Conservation (phyloP, 192 early-diverging fungal genomes). For the Oehlia diaphana region DNA sequence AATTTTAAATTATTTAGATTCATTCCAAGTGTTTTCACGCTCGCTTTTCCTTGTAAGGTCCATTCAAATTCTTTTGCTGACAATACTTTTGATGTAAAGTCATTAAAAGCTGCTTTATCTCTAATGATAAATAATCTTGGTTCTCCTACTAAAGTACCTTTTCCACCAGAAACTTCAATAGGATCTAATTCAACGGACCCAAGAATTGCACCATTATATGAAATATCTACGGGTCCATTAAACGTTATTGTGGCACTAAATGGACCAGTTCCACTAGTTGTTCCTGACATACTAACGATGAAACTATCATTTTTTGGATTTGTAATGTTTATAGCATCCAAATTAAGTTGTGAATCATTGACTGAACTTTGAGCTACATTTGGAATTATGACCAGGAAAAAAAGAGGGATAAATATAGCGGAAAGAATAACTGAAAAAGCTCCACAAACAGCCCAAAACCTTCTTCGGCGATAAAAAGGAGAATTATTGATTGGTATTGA, state of each 20-base stretch:
- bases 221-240: slow-evolving; percentile 32
- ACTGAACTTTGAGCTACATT: slow-evolving; percentile 49
- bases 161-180: slow-evolving; percentile 33
- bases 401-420: slow-evolving; percentile 44
- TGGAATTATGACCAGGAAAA: slow-evolving; percentile 55
- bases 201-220: neutral
- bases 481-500: neutral
- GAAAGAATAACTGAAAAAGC: slow-evolving; percentile 37
- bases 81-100: slow-evolving; percentile 29
- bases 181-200: neutral
- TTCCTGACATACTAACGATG: slow-evolving; percentile 41
- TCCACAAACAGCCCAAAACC: slow-evolving; percentile 50
- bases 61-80: slow-evolving; percentile 33
- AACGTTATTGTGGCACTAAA: slow-evolving; percentile 53
- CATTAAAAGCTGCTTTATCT: slow-evolving; percentile 33
- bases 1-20: slow-evolving; percentile 33
- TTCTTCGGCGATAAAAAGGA: slow-evolving; percentile 45
- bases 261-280: slow-evolving; percentile 48
- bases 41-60: slow-evolving; percentile 38
- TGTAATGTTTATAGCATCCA: slow-evolving; percentile 44
- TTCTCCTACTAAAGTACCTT: slow-evolving; percentile 11
- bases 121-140: slow-evolving; percentile 27
- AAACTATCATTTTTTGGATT: slow-evolving; percentile 38
- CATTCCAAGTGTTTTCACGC: slow-evolving; percentile 40
- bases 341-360: slow-evolving; percentile 41